A percentile compares a stretch with the other conserved stretches of the same genome.
These are phyloP conservation scores for Fusarium sp. DNA, from an alignment of 2,329 filamentous ascomycete genomes.

Conservation along the genomic window DNA sequence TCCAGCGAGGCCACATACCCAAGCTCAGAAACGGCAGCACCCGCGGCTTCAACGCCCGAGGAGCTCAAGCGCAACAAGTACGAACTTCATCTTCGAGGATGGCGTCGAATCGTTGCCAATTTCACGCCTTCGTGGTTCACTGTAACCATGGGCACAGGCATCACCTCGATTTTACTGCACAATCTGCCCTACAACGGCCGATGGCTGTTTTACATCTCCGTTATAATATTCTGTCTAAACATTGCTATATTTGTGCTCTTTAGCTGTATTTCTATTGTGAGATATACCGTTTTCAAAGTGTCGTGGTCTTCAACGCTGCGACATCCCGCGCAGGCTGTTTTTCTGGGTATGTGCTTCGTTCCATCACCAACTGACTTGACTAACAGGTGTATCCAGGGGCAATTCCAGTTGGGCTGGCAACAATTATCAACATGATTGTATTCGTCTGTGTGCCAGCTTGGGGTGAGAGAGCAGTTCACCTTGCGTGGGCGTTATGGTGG, in stretches of 20 bases:
- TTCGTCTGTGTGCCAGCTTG: constrained; percentile 68
- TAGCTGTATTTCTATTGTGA: constrained; percentile 61
- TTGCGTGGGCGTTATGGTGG: constrained; percentile 68
- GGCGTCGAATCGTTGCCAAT: constrained; percentile 30
- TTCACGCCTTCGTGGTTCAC: constrained; percentile 51
- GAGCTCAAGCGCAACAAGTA: neutral
- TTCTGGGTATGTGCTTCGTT: constrained; percentile 8
- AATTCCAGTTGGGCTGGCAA: constrained; percentile 73
- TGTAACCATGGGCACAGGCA: constrained; percentile 73
- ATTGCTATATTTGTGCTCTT: constrained; percentile 65
- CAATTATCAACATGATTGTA: constrained; percentile 70
- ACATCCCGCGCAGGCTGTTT: constrained; percentile 68
- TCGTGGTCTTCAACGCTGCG: constrained; percentile 72
- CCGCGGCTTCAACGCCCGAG: neutral
- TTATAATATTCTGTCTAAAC: constrained; percentile 69
- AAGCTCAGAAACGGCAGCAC: constrained; percentile 6
- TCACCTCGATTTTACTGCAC: constrained; percentile 69
- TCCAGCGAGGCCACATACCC: constrained; percentile 22
- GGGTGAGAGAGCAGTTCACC: constrained; percentile 63
- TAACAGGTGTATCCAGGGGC: constrained; percentile 62
- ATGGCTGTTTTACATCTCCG: constrained; percentile 68
- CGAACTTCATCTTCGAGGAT: constrained; percentile 15
- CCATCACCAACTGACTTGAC: neutral
- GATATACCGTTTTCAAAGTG: constrained; percentile 71
- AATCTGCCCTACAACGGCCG: constrained; percentile 67